Evolutionary conservation across 306 rosid genomes (phyloP), one percentile per base, ranked within the genome.

Genomic region (Aeschynomene evenia): DNA sequence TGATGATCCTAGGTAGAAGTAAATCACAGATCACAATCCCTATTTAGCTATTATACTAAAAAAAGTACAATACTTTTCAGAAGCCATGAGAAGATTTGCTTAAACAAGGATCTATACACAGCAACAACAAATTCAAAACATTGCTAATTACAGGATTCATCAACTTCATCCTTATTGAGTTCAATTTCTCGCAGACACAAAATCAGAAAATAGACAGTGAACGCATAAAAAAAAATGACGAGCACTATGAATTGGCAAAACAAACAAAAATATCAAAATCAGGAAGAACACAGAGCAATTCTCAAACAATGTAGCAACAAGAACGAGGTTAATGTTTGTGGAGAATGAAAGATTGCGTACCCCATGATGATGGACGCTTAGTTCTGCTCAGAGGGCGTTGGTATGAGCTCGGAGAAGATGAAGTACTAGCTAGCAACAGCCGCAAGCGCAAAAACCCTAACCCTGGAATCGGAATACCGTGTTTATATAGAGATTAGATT

Each of bases 281-380:
- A 14, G 12, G 4, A 23, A 67, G 1, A 20, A 28, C 18, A 11
- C 4, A 65, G 4, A 26, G 16, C 7, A 21, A 49, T 28, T 39
- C 0, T 5, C 8, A 50, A 4, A 11, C 3, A n/a, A 8, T 13
- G 23, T 6, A 9, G 14, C 11, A 9, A 50, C 7, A 14, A 8
- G 2, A 7, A 53, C 0, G 33, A 14, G 5, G 29, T 11, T 26
- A 6, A 6, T 5, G 29, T 3, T 33, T 8, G 52, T 8, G 0
- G 22, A 33, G 11, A 64, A 46, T 24, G 59, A 1, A 64, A 58
- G 0, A 20, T 54, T 42, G 48, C 0, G 76, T 84, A 86, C 91
- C 91, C 91, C 91, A 87, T 87, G 79, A 50, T 53, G 56, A 62
- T 54, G 13, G 61, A 15, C 24, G 65, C 13, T 73, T 72, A 29